phyloP scores from a whole-genome alignment of 345 rosid genomes.

The Eucalyptus marginata region DNA sequence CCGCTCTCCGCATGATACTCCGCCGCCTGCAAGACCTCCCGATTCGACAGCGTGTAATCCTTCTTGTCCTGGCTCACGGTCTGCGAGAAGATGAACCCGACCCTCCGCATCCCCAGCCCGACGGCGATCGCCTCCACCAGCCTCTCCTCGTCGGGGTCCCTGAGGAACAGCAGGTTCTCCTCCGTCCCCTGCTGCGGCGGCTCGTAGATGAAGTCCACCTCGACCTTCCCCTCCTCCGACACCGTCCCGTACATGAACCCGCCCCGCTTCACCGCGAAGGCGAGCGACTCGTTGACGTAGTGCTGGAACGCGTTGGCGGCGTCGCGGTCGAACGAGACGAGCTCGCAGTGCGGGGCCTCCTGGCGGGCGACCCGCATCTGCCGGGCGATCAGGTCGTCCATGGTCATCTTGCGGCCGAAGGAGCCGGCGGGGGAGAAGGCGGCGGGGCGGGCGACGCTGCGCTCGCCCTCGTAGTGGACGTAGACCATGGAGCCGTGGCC shows the following conservation, averaged over 20 bases:
- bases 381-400: conserved; percentile 80
- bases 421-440: conserved; percentile 68
- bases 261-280: conserved; percentile 77
- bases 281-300: conserved; percentile 63
- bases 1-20: conserved; percentile 73
- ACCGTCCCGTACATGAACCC: conserved; percentile 94
- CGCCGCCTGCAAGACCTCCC: conserved; percentile 64
- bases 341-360: conserved; percentile 71
- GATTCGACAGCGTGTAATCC: conserved; percentile 64
- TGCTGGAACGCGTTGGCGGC: conserved; percentile 73
- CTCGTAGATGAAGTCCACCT: conserved; percentile 87
- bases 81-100: conserved; percentile 78
- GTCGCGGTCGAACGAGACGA: conserved; percentile 79
- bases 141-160: conserved; percentile 63
- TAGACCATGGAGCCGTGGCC: conserved; percentile 70
- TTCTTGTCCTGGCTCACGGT: conserved; percentile 59
- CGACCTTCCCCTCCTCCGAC: conserved; percentile 59
- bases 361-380: conserved; percentile 85
- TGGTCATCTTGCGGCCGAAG: conserved; percentile 95
- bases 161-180: conserved; percentile 37
- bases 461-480: conserved; percentile 71
- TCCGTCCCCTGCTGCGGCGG: conserved; percentile 81
- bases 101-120: conserved; percentile 78
- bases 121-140: conserved; percentile 66
- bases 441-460: conserved; percentile 53